phyloP scores from a whole-genome alignment of 768 basidiomycete genomes.

The Hygrophorus russula region DNA sequence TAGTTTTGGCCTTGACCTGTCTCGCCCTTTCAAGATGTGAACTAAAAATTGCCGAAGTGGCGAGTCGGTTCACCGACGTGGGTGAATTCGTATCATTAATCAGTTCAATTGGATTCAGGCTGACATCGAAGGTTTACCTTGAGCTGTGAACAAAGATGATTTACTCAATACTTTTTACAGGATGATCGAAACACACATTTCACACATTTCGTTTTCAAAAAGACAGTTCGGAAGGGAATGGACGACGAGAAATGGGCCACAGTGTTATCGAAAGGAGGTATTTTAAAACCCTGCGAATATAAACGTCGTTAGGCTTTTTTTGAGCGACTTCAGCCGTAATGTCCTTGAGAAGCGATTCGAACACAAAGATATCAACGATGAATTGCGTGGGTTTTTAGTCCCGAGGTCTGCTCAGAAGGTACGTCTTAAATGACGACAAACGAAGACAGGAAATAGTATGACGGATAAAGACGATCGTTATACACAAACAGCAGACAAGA shows the following conservation, averaged over 20 bases:
- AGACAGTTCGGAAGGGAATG: slow-evolving; percentile 35
- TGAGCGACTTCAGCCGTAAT: slow-evolving; percentile 1
- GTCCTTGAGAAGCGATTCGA: background rate
- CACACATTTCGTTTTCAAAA: slow-evolving; percentile 71
- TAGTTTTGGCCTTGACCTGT: background rate
- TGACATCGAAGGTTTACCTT: slow-evolving; percentile 48
- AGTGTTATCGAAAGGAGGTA: slow-evolving; percentile 36
- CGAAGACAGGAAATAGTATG: too few species aligned
- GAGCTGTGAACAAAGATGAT: background rate
- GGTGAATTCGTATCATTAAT: slow-evolving; percentile 60
- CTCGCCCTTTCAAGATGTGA: slow-evolving; percentile 43
- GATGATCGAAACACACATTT: slow-evolving; percentile 80
- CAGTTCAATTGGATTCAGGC: slow-evolving; percentile 58
- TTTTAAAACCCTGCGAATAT: slow-evolving; percentile 88
- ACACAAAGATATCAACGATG: too few species aligned
- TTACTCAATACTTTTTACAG: slow-evolving; percentile 25
- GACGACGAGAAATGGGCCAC: slow-evolving; percentile 50
- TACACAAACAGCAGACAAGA: too few species aligned
- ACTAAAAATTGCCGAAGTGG: slow-evolving; percentile 82
- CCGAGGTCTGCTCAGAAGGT: too few species aligned
- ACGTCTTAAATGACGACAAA: too few species aligned
- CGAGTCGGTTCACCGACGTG: slow-evolving; percentile 66
- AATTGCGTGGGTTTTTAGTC: too few species aligned
- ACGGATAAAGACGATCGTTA: too few species aligned
- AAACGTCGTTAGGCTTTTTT: slow-evolving; percentile 53